phyloP scores from a whole-genome alignment of 1,139 yeast species.

The Hyphopichia khmerensis region DNA sequence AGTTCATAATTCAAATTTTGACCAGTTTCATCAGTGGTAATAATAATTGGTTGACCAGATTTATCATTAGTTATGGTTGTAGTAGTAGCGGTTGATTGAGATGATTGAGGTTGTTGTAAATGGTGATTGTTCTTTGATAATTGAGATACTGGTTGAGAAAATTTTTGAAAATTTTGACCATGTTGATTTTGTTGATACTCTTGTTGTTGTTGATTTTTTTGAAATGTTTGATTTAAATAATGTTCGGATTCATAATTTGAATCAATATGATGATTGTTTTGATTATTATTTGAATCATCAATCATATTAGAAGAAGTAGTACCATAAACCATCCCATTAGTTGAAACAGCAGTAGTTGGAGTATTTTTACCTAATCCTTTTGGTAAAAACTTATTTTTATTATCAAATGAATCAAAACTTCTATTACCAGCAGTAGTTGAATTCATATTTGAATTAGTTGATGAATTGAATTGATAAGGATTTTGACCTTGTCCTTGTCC shows the following conservation, averaged over 20 bases:
- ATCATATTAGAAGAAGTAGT: conserved; percentile 47
- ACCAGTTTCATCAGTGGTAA: conserved; percentile 49
- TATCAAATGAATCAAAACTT: neutral
- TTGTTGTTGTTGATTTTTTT: conserved; percentile 14
- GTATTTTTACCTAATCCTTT: conserved; percentile 31
- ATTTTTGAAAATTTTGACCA: conserved; percentile 5
- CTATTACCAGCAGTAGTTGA: neutral
- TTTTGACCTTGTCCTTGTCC: no score
- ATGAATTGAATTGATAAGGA: conserved; percentile 2
- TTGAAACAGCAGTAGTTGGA: conserved; percentile 69
- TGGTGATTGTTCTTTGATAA: conserved; percentile 9
- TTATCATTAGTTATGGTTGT: conserved; percentile 1
- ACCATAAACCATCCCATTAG: conserved; percentile 65
- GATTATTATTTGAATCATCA: neutral
- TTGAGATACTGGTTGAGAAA: conserved; percentile 5
- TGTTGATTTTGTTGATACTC: conserved; percentile 21
- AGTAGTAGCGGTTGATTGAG: conserved; percentile 8
- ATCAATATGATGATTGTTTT: conserved; percentile 4
- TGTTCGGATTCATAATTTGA: conserved; percentile 16
- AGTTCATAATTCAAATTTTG: conserved; percentile 27
- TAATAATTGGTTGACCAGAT: conserved; percentile 30
- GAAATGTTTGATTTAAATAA: conserved; percentile 26
- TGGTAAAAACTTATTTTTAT: conserved; percentile 30
- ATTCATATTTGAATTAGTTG: neutral
- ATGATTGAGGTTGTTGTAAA: conserved; percentile 8